phyloP scores from a whole-genome alignment of 2,329 filamentous ascomycete species.

The Cladosporium sp. region DNA sequence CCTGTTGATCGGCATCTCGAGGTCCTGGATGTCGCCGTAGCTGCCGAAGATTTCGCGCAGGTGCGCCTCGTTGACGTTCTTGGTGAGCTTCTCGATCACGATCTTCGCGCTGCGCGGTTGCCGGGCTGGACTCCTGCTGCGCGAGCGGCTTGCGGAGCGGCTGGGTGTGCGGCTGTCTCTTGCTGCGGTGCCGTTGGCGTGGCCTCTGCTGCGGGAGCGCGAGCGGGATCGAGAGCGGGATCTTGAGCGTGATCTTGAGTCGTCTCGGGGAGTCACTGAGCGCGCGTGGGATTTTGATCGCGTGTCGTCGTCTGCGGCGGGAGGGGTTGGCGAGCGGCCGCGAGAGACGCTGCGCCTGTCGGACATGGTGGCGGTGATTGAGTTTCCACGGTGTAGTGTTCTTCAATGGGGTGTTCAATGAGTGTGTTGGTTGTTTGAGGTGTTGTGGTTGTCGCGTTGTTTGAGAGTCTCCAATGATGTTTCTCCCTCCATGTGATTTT shows the following conservation, averaged over 20 bases:
- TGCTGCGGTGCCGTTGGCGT: constrained; percentile 32
- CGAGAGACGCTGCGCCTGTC: constrained; percentile 36
- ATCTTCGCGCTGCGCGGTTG: constrained; percentile 58
- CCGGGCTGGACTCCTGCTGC: constrained; percentile 11
- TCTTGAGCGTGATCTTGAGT: constrained; percentile 27
- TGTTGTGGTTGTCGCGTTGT: background rate
- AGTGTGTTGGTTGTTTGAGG: too few relatives aligned
- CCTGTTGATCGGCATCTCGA: constrained; percentile 87
- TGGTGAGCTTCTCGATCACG: constrained; percentile 91
- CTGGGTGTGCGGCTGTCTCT: constrained; percentile 22
- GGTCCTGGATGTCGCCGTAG: constrained; percentile 79
- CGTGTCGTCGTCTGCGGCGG: constrained; percentile 23
- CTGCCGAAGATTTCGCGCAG: constrained; percentile 86
- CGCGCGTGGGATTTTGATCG: constrained; percentile 23
- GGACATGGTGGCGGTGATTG: constrained; percentile 13
- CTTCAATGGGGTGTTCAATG: too few relatives aligned
- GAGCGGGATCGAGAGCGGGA: too few relatives aligned
- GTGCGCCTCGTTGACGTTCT: constrained; percentile 87
- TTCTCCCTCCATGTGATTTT: constrained; percentile 5
- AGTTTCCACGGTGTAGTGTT: too few relatives aligned
- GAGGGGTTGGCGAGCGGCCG: constrained; percentile 34
- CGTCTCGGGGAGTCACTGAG: constrained; percentile 34
- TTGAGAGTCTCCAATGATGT: too few relatives aligned
- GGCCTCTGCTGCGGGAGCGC: constrained; percentile 26
- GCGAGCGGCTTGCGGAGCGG: constrained; percentile 6